These are phyloP conservation scores for Rubia balearica DNA, from an alignment of 305 asterid genomes.

Conservation along the genomic window DNA sequence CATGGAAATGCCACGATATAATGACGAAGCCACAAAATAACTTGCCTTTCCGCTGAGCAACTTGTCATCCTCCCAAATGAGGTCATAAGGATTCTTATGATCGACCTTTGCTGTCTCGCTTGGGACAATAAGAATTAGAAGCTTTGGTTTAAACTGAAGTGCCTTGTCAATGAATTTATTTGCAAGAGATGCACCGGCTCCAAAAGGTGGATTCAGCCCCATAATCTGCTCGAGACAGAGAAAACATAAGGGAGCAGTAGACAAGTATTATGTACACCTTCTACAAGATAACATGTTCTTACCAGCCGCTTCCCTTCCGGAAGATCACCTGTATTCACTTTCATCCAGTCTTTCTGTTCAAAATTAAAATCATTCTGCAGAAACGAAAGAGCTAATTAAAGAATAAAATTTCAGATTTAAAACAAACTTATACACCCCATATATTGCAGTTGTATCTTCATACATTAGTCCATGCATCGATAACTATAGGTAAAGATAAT, in stretches of 20 bases:
- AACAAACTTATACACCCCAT: neutral
- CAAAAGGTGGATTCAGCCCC: constrained; percentile 97
- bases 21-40: constrained; percentile 3
- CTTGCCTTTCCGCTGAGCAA: constrained; percentile 65
- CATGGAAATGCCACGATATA: constrained; percentile 8
- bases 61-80: constrained; percentile 71
- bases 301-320: constrained; percentile 37
- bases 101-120: constrained; percentile 61
- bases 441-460: neutral
- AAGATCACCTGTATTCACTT: constrained; percentile 27
- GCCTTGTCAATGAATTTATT: constrained; percentile 73
- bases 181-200: constrained; percentile 72
- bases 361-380: constrained; percentile 50
- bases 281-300: constrained; percentile 16
- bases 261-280: constrained; percentile 10
- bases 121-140: constrained; percentile 77
- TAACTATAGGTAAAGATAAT: too few relatives aligned
- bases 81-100: constrained; percentile 54
- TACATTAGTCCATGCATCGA: neutral
- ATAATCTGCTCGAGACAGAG: constrained; percentile 51
- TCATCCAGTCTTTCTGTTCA: constrained; percentile 50
- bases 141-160: constrained; percentile 81
- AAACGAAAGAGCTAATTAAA: constrained; percentile 8
- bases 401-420: neutral
- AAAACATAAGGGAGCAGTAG: constrained; percentile 16